These are phyloP conservation scores for Citrus sinensis DNA, from an alignment of 345 rosid genomes.

Conservation along the genomic window DNA sequence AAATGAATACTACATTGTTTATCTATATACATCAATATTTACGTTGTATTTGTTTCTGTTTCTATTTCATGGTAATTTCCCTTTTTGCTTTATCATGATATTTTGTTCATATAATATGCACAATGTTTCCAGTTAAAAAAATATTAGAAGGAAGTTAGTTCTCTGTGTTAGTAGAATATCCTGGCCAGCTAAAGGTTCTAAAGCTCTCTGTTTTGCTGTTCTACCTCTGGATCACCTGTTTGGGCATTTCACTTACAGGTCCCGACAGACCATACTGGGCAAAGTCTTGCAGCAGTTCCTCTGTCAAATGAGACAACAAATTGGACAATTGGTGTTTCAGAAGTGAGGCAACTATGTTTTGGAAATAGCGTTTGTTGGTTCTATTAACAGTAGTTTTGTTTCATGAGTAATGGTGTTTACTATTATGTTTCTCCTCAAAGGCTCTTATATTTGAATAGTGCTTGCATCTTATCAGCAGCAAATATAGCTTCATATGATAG, in stretches of 20 bases:
- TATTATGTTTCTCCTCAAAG: neutral
- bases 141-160: neutral
- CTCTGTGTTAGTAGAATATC: no score
- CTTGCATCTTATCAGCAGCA: neutral
- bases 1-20: neutral
- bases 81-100: neutral
- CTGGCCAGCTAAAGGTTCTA: neutral
- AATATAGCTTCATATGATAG: neutral
- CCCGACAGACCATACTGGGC: slow-evolving; percentile 8
- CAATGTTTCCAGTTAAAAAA: neutral
- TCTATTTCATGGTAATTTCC: neutral
- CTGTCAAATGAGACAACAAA: slow-evolving; percentile 18
- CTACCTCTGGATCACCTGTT: neutral
- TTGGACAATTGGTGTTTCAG: slow-evolving; percentile 27
- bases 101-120: neutral
- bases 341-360: slow-evolving; percentile 23
- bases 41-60: neutral
- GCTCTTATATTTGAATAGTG: neutral
- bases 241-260: slow-evolving; percentile 21
- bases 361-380: neutral
- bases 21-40: no score
- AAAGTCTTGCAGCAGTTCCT: slow-evolving; percentile 13
- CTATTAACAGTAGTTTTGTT: neutral
- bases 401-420: neutral
- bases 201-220: neutral